phyloP scores from a whole-genome alignment of 768 basidiomycete species.

The Trametes punicea region DNA sequence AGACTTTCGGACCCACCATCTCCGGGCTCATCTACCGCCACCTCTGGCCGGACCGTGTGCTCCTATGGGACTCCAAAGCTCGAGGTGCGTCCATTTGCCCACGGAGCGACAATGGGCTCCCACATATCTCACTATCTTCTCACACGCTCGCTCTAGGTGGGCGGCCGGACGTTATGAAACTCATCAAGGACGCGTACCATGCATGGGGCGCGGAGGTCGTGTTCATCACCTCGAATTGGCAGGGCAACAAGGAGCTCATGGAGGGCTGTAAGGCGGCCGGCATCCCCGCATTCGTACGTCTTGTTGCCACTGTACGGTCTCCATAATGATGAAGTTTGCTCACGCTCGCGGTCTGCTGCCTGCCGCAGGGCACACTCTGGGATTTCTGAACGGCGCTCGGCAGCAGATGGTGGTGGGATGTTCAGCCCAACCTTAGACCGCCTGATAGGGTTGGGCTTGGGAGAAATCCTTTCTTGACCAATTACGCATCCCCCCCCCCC shows the following conservation, averaged over 20 bases:
- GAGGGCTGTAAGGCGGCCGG: constrained; percentile 35
- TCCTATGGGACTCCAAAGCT: constrained; percentile 42
- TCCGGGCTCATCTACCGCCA: constrained; percentile 37
- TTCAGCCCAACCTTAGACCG: constrained; percentile 12
- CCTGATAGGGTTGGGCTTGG: neutral
- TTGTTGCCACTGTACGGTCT: neutral
- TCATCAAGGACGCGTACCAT: constrained; percentile 36
- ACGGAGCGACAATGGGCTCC: neutral
- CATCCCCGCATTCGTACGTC: constrained; percentile 37
- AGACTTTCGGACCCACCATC: constrained; percentile 44
- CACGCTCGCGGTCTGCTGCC: constrained; percentile 1
- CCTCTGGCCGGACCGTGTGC: constrained; percentile 36
- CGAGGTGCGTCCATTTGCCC: constrained; percentile 24
- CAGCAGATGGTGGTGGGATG: neutral
- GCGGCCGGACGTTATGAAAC: constrained; percentile 38
- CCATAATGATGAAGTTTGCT: neutral
- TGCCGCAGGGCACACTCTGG: constrained; percentile 35
- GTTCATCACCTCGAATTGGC: constrained; percentile 42
- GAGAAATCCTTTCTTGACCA: neutral
- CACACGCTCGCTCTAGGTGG: constrained; percentile 25
- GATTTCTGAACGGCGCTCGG: constrained; percentile 30
- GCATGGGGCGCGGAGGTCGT: constrained; percentile 40
- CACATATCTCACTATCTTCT: neutral
- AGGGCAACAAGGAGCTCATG: constrained; percentile 42
- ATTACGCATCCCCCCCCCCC: neutral